These are phyloP conservation scores for Stagonosporopsis chrysanthemi DNA, from an alignment of 2,329 filamentous ascomycete genomes.

Conservation along the genomic window DNA sequence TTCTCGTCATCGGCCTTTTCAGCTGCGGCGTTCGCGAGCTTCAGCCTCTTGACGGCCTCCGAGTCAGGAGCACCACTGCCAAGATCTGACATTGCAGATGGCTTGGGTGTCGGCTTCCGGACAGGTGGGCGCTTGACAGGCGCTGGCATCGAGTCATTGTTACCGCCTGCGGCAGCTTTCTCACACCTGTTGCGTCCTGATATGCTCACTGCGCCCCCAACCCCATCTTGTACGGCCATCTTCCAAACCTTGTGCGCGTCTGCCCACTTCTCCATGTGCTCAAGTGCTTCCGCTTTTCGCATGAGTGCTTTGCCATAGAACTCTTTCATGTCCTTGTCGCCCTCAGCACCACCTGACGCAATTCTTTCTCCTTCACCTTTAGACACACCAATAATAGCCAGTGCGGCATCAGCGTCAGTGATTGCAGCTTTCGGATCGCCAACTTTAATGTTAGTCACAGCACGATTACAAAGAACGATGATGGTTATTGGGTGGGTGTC, in stretches of 20 bases:
- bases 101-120: slow-evolving; percentile 36
- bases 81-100: slow-evolving; percentile 54
- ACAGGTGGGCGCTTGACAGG: slow-evolving; percentile 38
- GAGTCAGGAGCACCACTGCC: slow-evolving; percentile 60
- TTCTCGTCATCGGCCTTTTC: slow-evolving; percentile 91
- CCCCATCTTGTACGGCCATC: slow-evolving; percentile 79
- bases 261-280: slow-evolving; percentile 92
- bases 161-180: slow-evolving; percentile 68
- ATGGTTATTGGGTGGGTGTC: slow-evolving; percentile 82
- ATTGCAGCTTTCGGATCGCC: slow-evolving; percentile 90
- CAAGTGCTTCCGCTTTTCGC: slow-evolving; percentile 93
- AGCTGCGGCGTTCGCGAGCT: slow-evolving; percentile 83
- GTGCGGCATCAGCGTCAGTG: slow-evolving; percentile 79
- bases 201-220: slow-evolving; percentile 84
- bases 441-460: slow-evolving; percentile 87
- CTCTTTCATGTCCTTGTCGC: slow-evolving; percentile 84
- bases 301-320: slow-evolving; percentile 93
- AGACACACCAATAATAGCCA: slow-evolving; percentile 79
- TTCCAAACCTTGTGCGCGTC: slow-evolving; percentile 86
- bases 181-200: slow-evolving; percentile 90
- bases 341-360: slow-evolving; percentile 65
- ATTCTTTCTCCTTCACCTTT: slow-evolving; percentile 84
- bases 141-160: slow-evolving; percentile 25
- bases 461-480: slow-evolving; percentile 88
- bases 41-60: slow-evolving; percentile 81